phyloP scores from a whole-genome alignment of 495 filamentous ascomycete genomes.

The Friedmanniomyces simplex region DNA sequence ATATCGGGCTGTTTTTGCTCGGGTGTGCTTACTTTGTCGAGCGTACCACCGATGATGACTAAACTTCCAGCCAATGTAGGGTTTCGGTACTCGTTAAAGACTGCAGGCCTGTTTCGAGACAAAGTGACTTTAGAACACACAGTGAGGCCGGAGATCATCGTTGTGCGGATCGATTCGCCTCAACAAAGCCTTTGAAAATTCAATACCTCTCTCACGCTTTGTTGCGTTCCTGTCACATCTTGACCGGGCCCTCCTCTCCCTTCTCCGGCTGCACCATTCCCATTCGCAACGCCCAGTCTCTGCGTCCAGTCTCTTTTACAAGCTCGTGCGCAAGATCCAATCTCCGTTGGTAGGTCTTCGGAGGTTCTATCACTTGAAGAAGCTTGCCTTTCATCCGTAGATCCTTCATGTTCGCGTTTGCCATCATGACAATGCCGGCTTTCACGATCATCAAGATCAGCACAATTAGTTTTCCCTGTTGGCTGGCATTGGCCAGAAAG shows the following conservation, averaged over 20 bases:
- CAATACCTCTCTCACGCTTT: no score
- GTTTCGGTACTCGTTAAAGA: no score
- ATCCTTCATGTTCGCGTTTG: slow-evolving; percentile 29
- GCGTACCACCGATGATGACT: no score
- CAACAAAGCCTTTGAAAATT: no score
- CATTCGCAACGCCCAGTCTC: slow-evolving; percentile 34
- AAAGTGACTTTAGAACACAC: no score
- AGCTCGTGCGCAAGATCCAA: slow-evolving; percentile 33
- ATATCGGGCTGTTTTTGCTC: no score
- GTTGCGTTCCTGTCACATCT: background rate
- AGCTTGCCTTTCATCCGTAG: slow-evolving; percentile 28
- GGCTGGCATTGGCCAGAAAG: slow-evolving; percentile 40
- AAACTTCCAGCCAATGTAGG: no score
- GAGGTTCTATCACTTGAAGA: slow-evolving; percentile 19
- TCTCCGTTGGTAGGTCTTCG: slow-evolving; percentile 28
- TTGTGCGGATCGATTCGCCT: no score
- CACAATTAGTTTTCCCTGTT: slow-evolving; percentile 39
- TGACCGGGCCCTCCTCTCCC: background rate
- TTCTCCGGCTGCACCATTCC: slow-evolving; percentile 26
- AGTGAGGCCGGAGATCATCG: no score
- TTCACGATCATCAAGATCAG: slow-evolving; percentile 40
- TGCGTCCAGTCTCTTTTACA: slow-evolving; percentile 27
- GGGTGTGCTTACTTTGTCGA: no score
- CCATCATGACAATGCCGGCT: slow-evolving; percentile 42
- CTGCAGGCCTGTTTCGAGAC: no score